These are phyloP conservation scores for Skeletonema costatum DNA, from an alignment of 108 stramenopile genomes.

Conservation along the genomic window DNA sequence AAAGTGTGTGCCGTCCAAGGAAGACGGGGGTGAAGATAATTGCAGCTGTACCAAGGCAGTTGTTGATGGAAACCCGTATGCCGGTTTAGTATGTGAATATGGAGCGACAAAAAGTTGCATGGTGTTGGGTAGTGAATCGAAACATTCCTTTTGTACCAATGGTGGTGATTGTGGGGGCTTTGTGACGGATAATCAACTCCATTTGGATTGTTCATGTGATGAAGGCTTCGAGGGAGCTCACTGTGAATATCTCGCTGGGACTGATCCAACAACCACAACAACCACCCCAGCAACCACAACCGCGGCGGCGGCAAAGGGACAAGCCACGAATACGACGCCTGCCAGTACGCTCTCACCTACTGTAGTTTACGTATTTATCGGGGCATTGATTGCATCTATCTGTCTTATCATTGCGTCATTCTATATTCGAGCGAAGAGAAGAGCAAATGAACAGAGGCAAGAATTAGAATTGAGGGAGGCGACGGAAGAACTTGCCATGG, in stretches of 20 bases:
- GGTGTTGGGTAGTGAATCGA: slow-evolving; percentile 27
- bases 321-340: neutral
- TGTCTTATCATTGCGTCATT: slow-evolving; percentile 15
- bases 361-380: slow-evolving; percentile 16
- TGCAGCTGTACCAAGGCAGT: slow-evolving; percentile 46
- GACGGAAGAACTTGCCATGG: slow-evolving; percentile 39
- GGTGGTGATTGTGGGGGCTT: slow-evolving; percentile 51
- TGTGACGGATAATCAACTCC: slow-evolving; percentile 35
- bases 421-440: slow-evolving; percentile 19
- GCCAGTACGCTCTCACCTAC: neutral
- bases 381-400: slow-evolving; percentile 17
- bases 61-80: slow-evolving; percentile 48
- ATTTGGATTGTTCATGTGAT: slow-evolving; percentile 29
- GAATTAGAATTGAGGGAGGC: slow-evolving; percentile 28
- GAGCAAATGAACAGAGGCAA: slow-evolving; percentile 10
- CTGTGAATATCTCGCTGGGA: slow-evolving; percentile 39
- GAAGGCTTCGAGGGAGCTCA: slow-evolving; percentile 38
- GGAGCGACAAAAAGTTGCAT: slow-evolving; percentile 55
- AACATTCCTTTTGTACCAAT: slow-evolving; percentile 69
- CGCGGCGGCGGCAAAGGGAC: neutral
- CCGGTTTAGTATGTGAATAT: slow-evolving; percentile 50
- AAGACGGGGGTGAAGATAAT: slow-evolving; percentile 1
- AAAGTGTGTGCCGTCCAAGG: slow-evolving; percentile 27
- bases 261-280: slow-evolving; percentile 5
- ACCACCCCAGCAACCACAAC: neutral